phyloP scores from a whole-genome alignment of 441 rosid genomes.

The Corymbia citriodora region DNA sequence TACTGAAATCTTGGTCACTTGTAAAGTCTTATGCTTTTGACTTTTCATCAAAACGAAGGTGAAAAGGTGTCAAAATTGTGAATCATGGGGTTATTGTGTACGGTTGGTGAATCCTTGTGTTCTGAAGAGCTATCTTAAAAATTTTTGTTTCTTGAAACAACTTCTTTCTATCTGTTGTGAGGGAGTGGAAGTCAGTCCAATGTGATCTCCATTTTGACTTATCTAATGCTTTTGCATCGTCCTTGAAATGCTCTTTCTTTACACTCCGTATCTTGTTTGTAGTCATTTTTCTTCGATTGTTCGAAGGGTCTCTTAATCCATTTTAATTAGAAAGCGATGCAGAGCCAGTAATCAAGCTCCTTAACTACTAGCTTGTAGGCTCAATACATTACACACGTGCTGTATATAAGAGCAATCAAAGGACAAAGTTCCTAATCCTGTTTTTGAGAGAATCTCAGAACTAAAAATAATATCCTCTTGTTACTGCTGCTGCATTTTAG shows the following conservation, averaged over 20 bases:
- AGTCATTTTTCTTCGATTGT: not conserved
- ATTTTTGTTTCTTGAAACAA: not conserved
- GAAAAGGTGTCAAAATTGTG: not conserved
- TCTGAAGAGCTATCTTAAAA: not conserved
- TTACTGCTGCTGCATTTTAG: not conserved
- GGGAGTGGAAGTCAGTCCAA: not conserved
- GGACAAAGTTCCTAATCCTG: not conserved
- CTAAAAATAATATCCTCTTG: not conserved
- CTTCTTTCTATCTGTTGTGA: not conserved
- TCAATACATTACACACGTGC: not conserved
- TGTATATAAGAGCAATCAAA: not conserved
- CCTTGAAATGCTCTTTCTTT: not conserved
- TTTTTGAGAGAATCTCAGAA: not conserved
- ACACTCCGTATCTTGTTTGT: not conserved
- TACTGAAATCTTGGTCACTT: not conserved
- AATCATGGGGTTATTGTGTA: accelerated
- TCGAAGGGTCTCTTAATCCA: not conserved
- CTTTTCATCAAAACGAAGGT: not conserved
- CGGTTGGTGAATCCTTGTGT: not conserved
- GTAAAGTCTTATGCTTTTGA: not conserved
- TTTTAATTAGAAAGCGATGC: not conserved
- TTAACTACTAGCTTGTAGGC: not conserved
- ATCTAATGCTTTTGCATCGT: not conserved
- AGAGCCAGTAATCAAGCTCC: not conserved
- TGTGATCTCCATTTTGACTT: not conserved